These are phyloP conservation scores for Torulaspora gathmanii DNA, from an alignment of 805 yeast genomes.

Conservation along the genomic window DNA sequence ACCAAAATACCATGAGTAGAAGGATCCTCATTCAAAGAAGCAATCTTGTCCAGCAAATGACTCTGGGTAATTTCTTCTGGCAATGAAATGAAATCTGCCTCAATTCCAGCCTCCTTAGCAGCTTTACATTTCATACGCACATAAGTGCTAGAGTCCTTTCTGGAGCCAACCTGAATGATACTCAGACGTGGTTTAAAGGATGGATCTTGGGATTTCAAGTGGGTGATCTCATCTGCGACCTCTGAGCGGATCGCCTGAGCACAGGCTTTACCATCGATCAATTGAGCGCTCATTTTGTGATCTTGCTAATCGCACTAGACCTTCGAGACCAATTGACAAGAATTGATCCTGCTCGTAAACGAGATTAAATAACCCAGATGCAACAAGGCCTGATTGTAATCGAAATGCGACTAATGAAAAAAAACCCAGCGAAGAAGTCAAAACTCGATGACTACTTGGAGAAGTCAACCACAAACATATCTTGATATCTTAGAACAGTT, in stretches of 20 bases:
- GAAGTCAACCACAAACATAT: conserved; percentile 2
- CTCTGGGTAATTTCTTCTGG: conserved; percentile 58
- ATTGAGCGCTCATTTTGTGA: conserved; percentile 19
- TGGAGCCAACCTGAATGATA: conserved; percentile 82
- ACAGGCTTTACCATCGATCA: conserved; percentile 59
- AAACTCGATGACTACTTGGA: background rate
- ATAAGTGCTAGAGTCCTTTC: conserved; percentile 89
- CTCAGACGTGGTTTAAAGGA: conserved; percentile 71
- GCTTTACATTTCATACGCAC: conserved; percentile 90
- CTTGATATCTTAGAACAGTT: background rate
- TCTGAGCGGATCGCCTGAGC: conserved; percentile 49
- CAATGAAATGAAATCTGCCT: conserved; percentile 59
- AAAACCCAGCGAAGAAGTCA: conserved; percentile 6
- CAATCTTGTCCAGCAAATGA: conserved; percentile 55
- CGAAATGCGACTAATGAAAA: background rate
- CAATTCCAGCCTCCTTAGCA: conserved; percentile 75
- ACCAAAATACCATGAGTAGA: conserved; percentile 80
- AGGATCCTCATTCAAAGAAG: conserved; percentile 64
- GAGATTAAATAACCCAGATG: conserved; percentile 3
- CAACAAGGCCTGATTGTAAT: background rate
- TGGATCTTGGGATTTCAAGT: conserved; percentile 40
- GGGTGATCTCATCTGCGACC: conserved; percentile 48
- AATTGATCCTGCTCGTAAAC: background rate
- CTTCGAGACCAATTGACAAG: background rate
- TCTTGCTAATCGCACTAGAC: background rate